Percentiles rank a stretch among this genome's conserved stretches.
Conservation (phyloP, 177 flowering plant genomes). For the Telopea speciosissima region DNA sequence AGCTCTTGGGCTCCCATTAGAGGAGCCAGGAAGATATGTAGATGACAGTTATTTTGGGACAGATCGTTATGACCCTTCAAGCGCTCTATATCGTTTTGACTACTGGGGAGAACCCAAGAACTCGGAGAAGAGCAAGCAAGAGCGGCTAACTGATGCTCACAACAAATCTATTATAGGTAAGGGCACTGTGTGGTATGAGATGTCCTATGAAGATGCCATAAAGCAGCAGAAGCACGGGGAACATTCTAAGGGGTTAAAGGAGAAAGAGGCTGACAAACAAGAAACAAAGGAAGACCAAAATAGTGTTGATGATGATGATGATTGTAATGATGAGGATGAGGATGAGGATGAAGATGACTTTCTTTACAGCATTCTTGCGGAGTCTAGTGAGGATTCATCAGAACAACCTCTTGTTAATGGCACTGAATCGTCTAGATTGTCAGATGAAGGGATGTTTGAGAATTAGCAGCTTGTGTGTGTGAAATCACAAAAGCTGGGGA, state of each 20-base stretch:
- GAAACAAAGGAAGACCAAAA: conserved; percentile 16
- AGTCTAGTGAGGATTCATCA: conserved; percentile 18
- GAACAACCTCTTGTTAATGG: conserved; percentile 72
- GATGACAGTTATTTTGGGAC: conserved; percentile 60
- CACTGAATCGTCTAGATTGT: conserved; percentile 53
- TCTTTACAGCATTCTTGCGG: conserved; percentile 50
- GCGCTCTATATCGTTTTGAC: conserved; percentile 74
- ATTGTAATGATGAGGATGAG: conserved; percentile 27
- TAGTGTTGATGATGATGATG: conserved; percentile 17
- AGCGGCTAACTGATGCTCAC: conserved; percentile 56
- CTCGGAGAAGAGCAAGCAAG: conserved; percentile 80
- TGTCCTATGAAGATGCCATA: conserved; percentile 82
- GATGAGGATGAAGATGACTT: conserved; percentile 53
- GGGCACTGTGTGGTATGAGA: conserved; percentile 77
- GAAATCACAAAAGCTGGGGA: no score
- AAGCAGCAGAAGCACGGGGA: conserved; percentile 51
- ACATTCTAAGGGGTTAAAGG: conserved; percentile 18
- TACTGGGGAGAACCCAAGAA: conserved; percentile 98
- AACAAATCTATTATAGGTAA: conserved; percentile 80
- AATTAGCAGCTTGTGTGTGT: conserved; percentile 17
- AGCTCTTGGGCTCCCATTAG: conserved; percentile 81
- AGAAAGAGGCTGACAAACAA: conserved; percentile 24
- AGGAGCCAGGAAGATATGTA: conserved; percentile 81
- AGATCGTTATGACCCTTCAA: conserved; percentile 70
- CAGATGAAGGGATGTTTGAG: conserved; percentile 71